Conservation (phyloP, 2,329 filamentous ascomycete species). For the Talaromyces sp. region DNA sequence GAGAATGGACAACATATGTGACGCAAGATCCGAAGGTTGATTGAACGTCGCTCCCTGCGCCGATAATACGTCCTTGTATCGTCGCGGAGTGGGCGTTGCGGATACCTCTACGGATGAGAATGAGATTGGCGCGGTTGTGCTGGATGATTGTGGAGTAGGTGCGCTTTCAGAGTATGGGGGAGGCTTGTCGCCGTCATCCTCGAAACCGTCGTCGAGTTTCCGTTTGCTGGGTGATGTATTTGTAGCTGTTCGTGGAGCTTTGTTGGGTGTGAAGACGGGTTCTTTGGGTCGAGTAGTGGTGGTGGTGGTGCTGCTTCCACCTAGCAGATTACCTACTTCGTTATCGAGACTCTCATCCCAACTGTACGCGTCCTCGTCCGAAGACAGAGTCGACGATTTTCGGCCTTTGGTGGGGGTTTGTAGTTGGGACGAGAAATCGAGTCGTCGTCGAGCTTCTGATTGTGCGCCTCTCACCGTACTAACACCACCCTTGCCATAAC, state of each 20-base stretch:
- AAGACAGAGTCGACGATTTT: conserved; percentile 18
- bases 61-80: conserved; percentile 29
- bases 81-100: conserved; percentile 32
- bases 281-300: background rate
- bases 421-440: background rate
- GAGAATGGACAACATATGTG: conserved; percentile 32
- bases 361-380: conserved; percentile 34
- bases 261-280: conserved; percentile 34
- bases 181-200: conserved; percentile 9
- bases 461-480: background rate
- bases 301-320: conserved; percentile 1
- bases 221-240: conserved; percentile 38
- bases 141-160: background rate
- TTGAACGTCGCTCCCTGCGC: conserved; percentile 18
- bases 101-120: conserved; percentile 29
- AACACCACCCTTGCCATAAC: background rate
- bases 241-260: conserved; percentile 32
- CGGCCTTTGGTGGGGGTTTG: conserved; percentile 7
- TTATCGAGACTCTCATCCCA: conserved; percentile 38
- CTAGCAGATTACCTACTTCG: conserved; percentile 24
- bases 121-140: conserved; percentile 18
- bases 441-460: background rate
- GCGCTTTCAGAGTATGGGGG: conserved; percentile 15
- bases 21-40: conserved; percentile 25
- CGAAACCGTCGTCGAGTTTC: conserved; percentile 28